Base-by-base conservation (phyloP, 257 asterid genomes). In the Plectranthus barbatus region DNA sequence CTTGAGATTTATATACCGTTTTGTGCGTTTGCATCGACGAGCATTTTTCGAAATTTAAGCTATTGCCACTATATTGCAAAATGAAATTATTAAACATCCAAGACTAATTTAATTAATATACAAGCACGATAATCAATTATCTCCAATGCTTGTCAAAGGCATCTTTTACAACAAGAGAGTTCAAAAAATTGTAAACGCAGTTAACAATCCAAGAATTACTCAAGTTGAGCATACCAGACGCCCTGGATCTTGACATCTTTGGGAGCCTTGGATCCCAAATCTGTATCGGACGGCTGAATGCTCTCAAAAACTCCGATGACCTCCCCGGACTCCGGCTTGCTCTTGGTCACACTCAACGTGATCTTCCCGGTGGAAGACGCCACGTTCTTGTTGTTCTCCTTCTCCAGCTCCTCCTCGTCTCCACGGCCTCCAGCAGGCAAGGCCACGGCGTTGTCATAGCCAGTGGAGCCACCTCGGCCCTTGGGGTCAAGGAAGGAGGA, bases 361-460 rank as follows among this genome's bases (percentile, higher is more conserved):
- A n/a, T 93, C 74, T 82, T 93, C 44, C 99, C 97, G 1, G 79
- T 66, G 4, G 84, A 77, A 49, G 99, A 80, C 0, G 95, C 50
- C 1, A 74, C 78, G 49, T 93, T 90, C 94, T 93, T 93, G 62
- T 41, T 73, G 87, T n/a, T n/a, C n/a, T n/a, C n/a, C n/a, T n/a
- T n/a, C n/a, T n/a, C n/a, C n/a, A n/a, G n/a, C n/a, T n/a, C 97
- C 79, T 93, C 99, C 82, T 93, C 96, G 9, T 93, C 97, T 53
- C 99, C 97, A 58, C 99, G 79, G 12, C 99, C 99, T 5, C 99
- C 99, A 13, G 99, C 99, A 0, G 97, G 97, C 90, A 93, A 72
- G 0, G 99, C 99, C 40, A 93, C 99, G 0, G 97, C 97, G 17
- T 87, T 93, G 79, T 93, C 99, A 26, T 93, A 93, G 2, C 99